Conservation (phyloP, 805 yeast genomes). For the Wickerhamomyces hampshirensis region DNA sequence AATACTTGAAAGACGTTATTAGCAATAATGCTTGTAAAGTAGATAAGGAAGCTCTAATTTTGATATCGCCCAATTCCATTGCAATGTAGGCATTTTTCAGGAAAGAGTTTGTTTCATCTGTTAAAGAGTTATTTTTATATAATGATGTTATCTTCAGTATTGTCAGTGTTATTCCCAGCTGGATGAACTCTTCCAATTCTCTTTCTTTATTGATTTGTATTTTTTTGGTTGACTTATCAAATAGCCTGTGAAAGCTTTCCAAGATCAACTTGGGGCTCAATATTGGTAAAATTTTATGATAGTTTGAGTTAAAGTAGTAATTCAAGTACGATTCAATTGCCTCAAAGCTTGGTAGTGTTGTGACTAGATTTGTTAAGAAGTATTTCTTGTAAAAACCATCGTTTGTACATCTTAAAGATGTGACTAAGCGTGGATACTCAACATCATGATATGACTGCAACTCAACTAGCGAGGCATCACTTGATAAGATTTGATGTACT, state of each 20-base stretch:
- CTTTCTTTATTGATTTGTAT: slow-evolving; percentile 10
- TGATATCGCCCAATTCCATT: slow-evolving; percentile 17
- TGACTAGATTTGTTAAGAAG: slow-evolving; percentile 8
- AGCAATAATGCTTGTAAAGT: slow-evolving; percentile 16
- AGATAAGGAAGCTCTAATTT: slow-evolving; percentile 15
- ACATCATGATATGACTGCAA: slow-evolving; percentile 9
- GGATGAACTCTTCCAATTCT: slow-evolving; percentile 14
- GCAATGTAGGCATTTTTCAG: slow-evolving; percentile 15
- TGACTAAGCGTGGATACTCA: slow-evolving; percentile 8
- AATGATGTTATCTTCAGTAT: slow-evolving; percentile 16
- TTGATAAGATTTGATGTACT: slow-evolving; percentile 7
- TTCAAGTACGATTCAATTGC: slow-evolving; percentile 11
- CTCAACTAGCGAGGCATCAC: slow-evolving; percentile 4
- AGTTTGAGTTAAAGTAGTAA: slow-evolving; percentile 14
- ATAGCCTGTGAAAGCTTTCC: slow-evolving; percentile 9
- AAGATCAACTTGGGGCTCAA: slow-evolving; percentile 4
- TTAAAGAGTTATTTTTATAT: slow-evolving; percentile 9
- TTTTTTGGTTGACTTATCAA: slow-evolving; percentile 2
- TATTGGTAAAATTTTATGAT: slow-evolving; percentile 13
- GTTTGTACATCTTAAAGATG: slow-evolving; percentile 9
- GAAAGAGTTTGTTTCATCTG: slow-evolving; percentile 9
- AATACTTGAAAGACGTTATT: slow-evolving; percentile 15
- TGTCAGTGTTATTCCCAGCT: slow-evolving; percentile 12
- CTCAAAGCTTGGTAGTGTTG: slow-evolving; percentile 8
- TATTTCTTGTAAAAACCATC: slow-evolving; percentile 8